A percentile compares a stretch with the other conserved stretches of the same genome.
These are phyloP conservation scores for Trichosporon asahii DNA, from an alignment of 1,284 basidiomycete species.

Conservation along the genomic window DNA sequence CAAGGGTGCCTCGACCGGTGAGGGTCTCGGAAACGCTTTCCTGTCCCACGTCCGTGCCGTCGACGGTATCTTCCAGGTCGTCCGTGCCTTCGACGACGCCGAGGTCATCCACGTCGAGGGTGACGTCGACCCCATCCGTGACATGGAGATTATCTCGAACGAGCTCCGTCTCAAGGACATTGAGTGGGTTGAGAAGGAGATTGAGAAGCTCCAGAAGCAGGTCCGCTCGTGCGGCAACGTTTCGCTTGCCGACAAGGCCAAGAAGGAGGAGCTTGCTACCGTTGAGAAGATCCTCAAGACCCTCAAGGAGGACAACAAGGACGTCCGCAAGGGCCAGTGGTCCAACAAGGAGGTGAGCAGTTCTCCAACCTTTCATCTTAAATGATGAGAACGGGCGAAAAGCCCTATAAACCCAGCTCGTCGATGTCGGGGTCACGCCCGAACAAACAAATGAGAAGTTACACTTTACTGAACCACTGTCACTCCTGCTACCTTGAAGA, in stretches of 20 bases:
- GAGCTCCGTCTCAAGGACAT: slow-evolving; percentile 95
- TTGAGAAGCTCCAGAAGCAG: slow-evolving; percentile 73
- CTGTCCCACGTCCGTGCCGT: slow-evolving; percentile 96
- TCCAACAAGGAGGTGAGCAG: slow-evolving; percentile 87
- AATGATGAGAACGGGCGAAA: slow-evolving; percentile 72
- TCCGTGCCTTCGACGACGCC: slow-evolving; percentile 96
- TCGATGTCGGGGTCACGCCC: slow-evolving; percentile 70
- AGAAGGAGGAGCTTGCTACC: slow-evolving; percentile 89
- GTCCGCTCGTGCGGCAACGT: slow-evolving; percentile 63
- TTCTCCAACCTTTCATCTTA: slow-evolving; percentile 18
- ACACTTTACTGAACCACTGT: slow-evolving; percentile 25
- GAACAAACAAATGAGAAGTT: slow-evolving; percentile 58
- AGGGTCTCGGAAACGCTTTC: slow-evolving; percentile 96
- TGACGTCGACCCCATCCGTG: slow-evolving; percentile 90
- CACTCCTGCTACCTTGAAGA: slow-evolving; percentile 6
- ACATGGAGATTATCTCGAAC: slow-evolving; percentile 97
- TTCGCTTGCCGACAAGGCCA: slow-evolving; percentile 89
- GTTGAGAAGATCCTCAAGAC: slow-evolving; percentile 81
- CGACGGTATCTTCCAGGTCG: slow-evolving; percentile 98
- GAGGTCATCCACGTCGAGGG: slow-evolving; percentile 99
- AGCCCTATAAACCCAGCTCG: slow-evolving; percentile 72
- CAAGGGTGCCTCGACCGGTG: slow-evolving; percentile 94
- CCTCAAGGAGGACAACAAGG: slow-evolving; percentile 77
- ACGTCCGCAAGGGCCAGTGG: slow-evolving; percentile 94
- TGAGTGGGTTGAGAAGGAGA: slow-evolving; percentile 93